Evolutionary conservation across 257 asterid genomes (phyloP).

Genomic region (Lantana camara): DNA sequence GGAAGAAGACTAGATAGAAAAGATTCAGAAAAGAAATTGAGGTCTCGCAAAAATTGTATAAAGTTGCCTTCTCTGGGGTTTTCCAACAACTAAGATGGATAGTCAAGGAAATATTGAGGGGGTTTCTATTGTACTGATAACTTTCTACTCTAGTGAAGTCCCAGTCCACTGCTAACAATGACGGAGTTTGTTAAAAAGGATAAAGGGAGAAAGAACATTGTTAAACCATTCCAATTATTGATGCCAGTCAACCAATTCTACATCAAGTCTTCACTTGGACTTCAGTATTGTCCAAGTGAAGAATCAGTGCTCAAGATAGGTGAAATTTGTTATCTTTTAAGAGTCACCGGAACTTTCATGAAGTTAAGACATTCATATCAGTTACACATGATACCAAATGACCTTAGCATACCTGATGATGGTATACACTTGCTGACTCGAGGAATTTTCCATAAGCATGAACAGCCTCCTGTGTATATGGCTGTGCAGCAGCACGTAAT

Average conservation of each 20-base stretch:
- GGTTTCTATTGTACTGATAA: not conserved
- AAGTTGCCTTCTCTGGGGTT: not conserved
- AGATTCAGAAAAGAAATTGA: not conserved
- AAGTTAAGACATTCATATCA: not conserved
- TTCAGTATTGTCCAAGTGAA: slow-evolving; percentile 2
- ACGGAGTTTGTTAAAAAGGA: no score
- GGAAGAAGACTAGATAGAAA: not conserved
- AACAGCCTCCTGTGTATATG: slow-evolving; percentile 61
- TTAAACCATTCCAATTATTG: not conserved
- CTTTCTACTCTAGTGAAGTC: no score
- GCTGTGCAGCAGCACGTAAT: slow-evolving; percentile 52
- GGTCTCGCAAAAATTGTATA: not conserved
- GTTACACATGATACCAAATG: slow-evolving; percentile 11
- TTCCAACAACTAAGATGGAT: not conserved
- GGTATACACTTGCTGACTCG: slow-evolving; percentile 73
- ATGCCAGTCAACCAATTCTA: not conserved
- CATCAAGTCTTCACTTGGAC: not conserved
- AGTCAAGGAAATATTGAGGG: not conserved
- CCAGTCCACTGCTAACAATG: no score
- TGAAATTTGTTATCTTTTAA: not conserved
- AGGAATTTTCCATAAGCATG: slow-evolving; percentile 72
- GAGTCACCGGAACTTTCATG: not conserved
- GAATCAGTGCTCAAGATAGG: not conserved
- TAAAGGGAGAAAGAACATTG: not conserved
- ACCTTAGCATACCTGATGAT: slow-evolving; percentile 58